Base-by-base conservation (phyloP, 495 filamentous ascomycete genomes). In the Pseudoneurospora amorphoporcata region DNA sequence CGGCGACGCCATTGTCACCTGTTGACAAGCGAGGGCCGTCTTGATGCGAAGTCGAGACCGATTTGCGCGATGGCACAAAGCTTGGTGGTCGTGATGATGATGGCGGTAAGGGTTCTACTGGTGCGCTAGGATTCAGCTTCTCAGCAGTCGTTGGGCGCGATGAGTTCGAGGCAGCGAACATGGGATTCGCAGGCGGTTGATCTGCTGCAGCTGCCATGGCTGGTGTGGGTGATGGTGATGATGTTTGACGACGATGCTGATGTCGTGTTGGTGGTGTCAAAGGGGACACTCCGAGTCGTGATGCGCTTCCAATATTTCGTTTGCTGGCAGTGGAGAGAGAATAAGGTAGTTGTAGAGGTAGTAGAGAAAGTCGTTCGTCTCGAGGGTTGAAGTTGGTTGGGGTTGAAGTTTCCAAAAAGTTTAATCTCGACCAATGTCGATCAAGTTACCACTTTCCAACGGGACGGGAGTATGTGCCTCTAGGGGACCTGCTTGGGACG, bases 1-100 rank as follows among this genome's bases (percentile, higher is more conserved):
- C 76, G 72, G 77, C 78, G 45, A 71, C 58, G 65, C 29, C 73
- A 65, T 75, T 73, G 45, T 71, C 43, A 29, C 61, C 72, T 41
- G 68, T 23, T 37, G 38, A 32, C 29, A 23, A 19, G 16, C 29
- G 38, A 19, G 69, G 23, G 40, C 68, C 47, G 12, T 37, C 40
- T 39, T 29, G 29, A 12, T 12, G 42, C 37, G 70, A 65, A 53
- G 39, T 40, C 9, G 45, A 40, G 14, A 43, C 69, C 17, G 69
- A 23, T 35, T 39, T 32, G 16, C 29, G 40, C 16, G 29, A 10
- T n/a, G 37, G 39, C 12, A 35, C 39, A 42, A 47, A 53, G 35
- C 32, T 32, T 32, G 38, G 42, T 32, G 35, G 19, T n/a, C 69
- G 41, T 71, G 29, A 58, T 47, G 37, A 29, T 19, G 40, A 7